These are phyloP conservation scores for Cryphonectria parasitica DNA, from an alignment of 2,329 filamentous ascomycete species.

Conservation along the genomic window DNA sequence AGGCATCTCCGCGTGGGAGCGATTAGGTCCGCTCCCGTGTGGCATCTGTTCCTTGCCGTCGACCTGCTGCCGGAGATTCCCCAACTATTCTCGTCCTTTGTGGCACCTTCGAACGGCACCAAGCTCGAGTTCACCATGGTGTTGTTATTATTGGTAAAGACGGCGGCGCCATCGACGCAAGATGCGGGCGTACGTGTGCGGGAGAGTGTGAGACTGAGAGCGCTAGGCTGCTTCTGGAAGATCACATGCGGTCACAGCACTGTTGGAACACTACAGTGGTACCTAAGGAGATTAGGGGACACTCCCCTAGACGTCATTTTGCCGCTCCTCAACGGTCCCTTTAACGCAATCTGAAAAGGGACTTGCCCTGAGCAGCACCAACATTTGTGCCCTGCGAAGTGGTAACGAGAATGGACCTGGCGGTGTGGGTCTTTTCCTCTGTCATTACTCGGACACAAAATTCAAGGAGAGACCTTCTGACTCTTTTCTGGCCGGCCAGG, in stretches of 20 bases:
- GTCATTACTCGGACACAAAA: neutral
- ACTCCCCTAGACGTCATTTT: slow-evolving; percentile 4
- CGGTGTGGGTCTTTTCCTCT: neutral
- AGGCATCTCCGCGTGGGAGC: slow-evolving; percentile 19
- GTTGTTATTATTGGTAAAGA: neutral
- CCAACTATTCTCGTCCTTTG: neutral
- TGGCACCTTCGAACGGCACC: neutral
- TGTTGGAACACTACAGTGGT: slow-evolving; percentile 11
- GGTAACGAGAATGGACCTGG: neutral
- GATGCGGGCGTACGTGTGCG: slow-evolving; percentile 16
- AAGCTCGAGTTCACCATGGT: neutral
- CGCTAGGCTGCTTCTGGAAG: slow-evolving; percentile 26
- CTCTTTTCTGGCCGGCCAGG: neutral
- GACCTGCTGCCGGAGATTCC: slow-evolving; percentile 13
- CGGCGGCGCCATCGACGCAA: neutral
- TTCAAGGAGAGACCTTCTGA: neutral
- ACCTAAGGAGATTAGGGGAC: slow-evolving; percentile 2
- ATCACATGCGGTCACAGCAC: slow-evolving; percentile 19
- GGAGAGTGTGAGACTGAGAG: slow-evolving; percentile 1
- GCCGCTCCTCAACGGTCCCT: neutral
- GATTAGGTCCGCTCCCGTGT: slow-evolving; percentile 26
- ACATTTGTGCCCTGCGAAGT: neutral
- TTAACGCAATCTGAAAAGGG: neutral
- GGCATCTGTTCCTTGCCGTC: slow-evolving; percentile 21
- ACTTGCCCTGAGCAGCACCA: neutral